A percentile compares a stretch with the other conserved stretches of the same genome.
Evolutionary conservation across 2,329 filamentous ascomycete genomes (phyloP).

Genomic region (Diaporthe batatas): DNA sequence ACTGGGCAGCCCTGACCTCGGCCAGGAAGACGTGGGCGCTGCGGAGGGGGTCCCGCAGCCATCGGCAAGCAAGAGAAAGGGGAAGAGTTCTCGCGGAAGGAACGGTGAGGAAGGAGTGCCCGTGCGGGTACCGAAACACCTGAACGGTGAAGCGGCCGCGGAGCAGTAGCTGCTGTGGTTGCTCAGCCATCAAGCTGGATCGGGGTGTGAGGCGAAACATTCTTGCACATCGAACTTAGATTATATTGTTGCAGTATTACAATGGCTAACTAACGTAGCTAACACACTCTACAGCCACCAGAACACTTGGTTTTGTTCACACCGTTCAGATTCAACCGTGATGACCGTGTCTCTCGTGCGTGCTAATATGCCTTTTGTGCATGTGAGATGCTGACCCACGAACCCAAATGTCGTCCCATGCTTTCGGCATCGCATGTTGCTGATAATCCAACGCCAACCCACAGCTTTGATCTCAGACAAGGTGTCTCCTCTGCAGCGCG

Average conservation of each 20-base stretch:
- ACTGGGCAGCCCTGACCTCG: slow-evolving; percentile 9
- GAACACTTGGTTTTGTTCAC: not conserved
- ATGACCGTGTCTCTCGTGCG: not conserved
- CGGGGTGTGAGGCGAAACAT: slow-evolving; percentile 1
- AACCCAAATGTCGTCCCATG: not conserved
- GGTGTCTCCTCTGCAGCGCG: slow-evolving; percentile 34
- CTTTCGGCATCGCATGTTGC: not conserved
- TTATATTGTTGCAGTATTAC: not conserved
- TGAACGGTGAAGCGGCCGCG: slow-evolving; percentile 31
- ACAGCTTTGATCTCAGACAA: slow-evolving; percentile 18
- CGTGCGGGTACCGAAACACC: slow-evolving; percentile 31
- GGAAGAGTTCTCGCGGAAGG: not conserved
- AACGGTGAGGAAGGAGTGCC: not conserved
- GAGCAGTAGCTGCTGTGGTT: slow-evolving; percentile 2
- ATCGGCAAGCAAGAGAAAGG: not conserved
- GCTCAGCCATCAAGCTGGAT: slow-evolving; percentile 43
- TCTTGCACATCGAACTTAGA: not conserved
- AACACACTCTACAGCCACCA: not conserved
- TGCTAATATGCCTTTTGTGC: not conserved
- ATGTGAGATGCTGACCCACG: not conserved
- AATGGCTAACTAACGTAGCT: not conserved
- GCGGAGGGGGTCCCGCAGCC: not conserved
- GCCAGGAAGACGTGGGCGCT: not conserved
- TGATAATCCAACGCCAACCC: not conserved
- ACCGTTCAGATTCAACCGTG: not conserved